Evolutionary conservation across 2,329 filamentous ascomycete genomes (phyloP), one percentile per base, ranked within the genome.

Genomic region (Magnaporthiopsis incrustans): DNA sequence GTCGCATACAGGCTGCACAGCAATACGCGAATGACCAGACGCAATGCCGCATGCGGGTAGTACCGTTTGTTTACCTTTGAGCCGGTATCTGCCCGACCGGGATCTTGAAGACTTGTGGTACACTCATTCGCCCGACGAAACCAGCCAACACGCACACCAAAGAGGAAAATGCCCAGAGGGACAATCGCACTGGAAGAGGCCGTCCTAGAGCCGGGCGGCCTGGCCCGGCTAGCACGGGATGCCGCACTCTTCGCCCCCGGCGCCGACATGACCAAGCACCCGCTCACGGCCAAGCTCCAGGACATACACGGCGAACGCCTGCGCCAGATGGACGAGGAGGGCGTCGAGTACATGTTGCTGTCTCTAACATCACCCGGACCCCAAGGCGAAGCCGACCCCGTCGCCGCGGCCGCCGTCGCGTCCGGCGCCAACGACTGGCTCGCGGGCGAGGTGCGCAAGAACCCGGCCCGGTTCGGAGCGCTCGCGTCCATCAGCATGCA

Each of bases 311-410:
- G 60, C 6, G 59, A 69, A 18, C 71, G 73, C 7, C 69, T 75
- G 7, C 58, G 61, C 1, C 66, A 71, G 44, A 75, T 76, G 74
- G 73, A 75, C 64, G 70, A 70, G 32, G 69, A 74, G 53, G 74
- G 74, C 12, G 73, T 76, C 57, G 74, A 75, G 64, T 76, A 74
- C 68, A 76, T 75, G 70, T 69, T 76, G 6, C 68, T 76, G 7
- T 73, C 71, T 2, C 64, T 75, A 3, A 75, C 74, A 2, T 73
- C 73, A 0, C 73, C 74, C 0, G 73, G 74, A 0, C 68, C 71
- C 0, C 74, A 76, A 59, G 73, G 72, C 25, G 70, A 72, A 53
- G 59, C 64, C 1, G 69, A 74, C 59, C 66, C 70, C 0, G 66
- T 53, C 4, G 70, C 68, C 22, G 73, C 74, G 0, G 64, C 65